Percentiles rank a stretch among this genome's conserved stretches.
These are phyloP conservation scores for Pythium rhizo-oryzae DNA, from an alignment of 352 stramenopile species.

Conservation along the genomic window DNA sequence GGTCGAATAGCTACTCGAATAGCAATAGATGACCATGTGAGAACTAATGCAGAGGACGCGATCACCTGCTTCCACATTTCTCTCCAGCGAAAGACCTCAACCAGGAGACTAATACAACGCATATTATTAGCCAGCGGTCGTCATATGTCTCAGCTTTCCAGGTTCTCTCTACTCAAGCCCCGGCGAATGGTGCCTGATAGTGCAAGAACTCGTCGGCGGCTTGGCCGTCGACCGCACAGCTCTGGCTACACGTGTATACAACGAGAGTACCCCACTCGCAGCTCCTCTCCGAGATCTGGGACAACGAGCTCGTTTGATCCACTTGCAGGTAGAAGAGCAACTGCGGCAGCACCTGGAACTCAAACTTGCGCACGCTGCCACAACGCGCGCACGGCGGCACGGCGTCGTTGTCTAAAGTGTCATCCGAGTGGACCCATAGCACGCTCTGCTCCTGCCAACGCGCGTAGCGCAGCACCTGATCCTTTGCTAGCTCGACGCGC, in stretches of 20 bases:
- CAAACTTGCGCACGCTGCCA: constrained; percentile 85
- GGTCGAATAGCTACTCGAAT: no score
- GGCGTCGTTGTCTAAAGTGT: constrained; percentile 33
- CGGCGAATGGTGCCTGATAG: constrained; percentile 73
- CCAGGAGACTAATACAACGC: no score
- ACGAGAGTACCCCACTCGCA: constrained; percentile 93
- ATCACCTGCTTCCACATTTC: no score
- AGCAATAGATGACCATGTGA: no score
- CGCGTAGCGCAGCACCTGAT: constrained; percentile 89
- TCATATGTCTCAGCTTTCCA: background rate
- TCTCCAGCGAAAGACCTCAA: no score
- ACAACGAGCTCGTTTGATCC: constrained; percentile 61
- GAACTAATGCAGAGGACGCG: no score
- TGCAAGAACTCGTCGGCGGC: constrained; percentile 74
- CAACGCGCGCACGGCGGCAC: constrained; percentile 85
- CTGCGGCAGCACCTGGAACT: constrained; percentile 96
- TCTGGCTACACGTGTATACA: constrained; percentile 92
- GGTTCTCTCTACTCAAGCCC: constrained; percentile 30
- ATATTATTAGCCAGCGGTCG: background rate
- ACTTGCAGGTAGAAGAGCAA: constrained; percentile 92
- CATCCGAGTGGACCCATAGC: constrained; percentile 88
- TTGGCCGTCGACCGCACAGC: constrained; percentile 70
- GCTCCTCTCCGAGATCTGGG: constrained; percentile 54
- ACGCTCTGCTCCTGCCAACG: constrained; percentile 86
- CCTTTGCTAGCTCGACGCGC: constrained; percentile 77